Conservation (phyloP, 1,284 basidiomycete species). For the Boletus smithii region DNA sequence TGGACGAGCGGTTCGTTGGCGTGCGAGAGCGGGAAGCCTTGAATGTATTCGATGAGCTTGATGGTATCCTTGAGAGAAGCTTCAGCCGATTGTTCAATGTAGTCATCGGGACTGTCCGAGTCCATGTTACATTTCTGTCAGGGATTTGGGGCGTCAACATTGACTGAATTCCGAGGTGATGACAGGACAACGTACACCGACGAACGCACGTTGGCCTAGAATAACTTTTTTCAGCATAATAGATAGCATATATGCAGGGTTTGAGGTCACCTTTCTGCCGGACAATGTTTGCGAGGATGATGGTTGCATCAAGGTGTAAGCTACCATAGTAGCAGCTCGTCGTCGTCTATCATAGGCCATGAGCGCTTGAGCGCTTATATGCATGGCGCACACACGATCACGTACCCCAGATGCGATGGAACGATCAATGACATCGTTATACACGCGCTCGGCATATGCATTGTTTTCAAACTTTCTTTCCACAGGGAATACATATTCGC, state of each 20-base stretch:
- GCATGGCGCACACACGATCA: no score
- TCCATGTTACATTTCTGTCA: conserved; percentile 92
- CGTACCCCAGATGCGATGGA: conserved; percentile 76
- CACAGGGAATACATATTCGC: conserved; percentile 82
- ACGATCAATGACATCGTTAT: conserved; percentile 69
- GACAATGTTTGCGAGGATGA: conserved; percentile 74
- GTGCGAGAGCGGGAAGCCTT: conserved; percentile 40
- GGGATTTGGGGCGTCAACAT: conserved; percentile 1
- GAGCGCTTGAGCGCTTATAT: no score
- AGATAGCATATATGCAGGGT: background rate
- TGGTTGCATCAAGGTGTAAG: conserved; percentile 77
- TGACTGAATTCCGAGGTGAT: background rate
- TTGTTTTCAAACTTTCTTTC: conserved; percentile 73
- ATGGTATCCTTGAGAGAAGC: conserved; percentile 60
- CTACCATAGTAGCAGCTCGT: conserved; percentile 91
- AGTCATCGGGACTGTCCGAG: conserved; percentile 62
- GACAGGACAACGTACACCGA: conserved; percentile 55
- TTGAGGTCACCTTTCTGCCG: conserved; percentile 51
- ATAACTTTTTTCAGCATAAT: background rate
- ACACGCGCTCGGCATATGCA: conserved; percentile 67
- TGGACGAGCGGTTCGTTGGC: conserved; percentile 57
- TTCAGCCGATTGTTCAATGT: conserved; percentile 63
- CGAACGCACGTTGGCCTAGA: conserved; percentile 80
- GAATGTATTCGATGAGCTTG: conserved; percentile 66
- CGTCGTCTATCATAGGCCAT: conserved; percentile 76